phyloP scores from a whole-genome alignment of 495 filamentous ascomycete genomes.

The Immersiella caudata region DNA sequence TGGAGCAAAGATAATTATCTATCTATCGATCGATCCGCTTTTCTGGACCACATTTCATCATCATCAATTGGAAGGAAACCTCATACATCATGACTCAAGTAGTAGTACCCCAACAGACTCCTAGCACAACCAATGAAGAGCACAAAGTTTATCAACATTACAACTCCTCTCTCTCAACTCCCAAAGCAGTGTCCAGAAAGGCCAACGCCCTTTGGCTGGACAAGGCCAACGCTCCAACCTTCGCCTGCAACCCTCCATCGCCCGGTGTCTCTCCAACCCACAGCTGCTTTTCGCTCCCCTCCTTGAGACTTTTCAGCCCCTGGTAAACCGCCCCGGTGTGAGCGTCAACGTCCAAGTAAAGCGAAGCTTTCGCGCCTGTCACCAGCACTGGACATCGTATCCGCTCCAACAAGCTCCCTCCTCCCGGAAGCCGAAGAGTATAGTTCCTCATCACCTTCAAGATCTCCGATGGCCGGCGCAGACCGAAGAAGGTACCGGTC shows the following conservation, averaged over 20 bases:
- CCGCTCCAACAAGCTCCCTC: conserved; percentile 3
- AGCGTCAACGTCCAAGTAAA: conserved; percentile 18
- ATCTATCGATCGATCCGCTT: neutral
- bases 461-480: conserved; percentile 29
- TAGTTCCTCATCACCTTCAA: conserved; percentile 28
- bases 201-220: conserved; percentile 9
- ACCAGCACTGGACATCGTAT: conserved; percentile 36
- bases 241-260: conserved; percentile 33
- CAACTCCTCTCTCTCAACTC: conserved; percentile 7
- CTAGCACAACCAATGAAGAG: neutral
- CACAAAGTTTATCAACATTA: neutral
- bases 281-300: conserved; percentile 26
- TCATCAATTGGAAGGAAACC: neutral
- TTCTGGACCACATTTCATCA: too few relatives aligned
- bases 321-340: conserved; percentile 18
- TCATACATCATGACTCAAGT: too few relatives aligned
- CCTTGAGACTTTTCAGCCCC: conserved; percentile 12
- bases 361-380: conserved; percentile 27
- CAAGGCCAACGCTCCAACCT: conserved; percentile 28
- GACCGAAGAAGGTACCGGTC: conserved; percentile 27
- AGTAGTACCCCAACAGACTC: neutral
- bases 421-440: conserved; percentile 18
- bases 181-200: conserved; percentile 15
- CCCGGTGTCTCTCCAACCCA: conserved; percentile 29
- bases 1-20: conserved; percentile 6